Evolutionary conservation across 192 early-diverging fungal species (phyloP), one percentile per base, ranked within the genome.

Genomic region (Neocallimastix lanati): DNA sequence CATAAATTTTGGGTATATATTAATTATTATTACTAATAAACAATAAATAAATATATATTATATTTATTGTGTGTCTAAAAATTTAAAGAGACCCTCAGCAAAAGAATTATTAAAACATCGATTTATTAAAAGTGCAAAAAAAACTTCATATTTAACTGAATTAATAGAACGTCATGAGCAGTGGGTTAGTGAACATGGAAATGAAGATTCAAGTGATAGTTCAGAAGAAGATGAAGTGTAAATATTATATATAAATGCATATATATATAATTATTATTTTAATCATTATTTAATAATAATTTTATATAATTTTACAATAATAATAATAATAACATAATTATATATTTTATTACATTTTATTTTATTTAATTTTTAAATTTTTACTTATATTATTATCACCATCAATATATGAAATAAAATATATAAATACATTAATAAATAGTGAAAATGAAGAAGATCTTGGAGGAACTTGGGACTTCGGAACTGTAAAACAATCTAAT

Each of bases 51-150:
- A n/a, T n/a, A n/a, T n/a, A n/a, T n/a, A n/a, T n/a, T n/a, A n/a
- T n/a, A n/a, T n/a, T n/a, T n/a, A n/a, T n/a, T n/a, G n/a, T n/a
- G n/a, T n/a, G n/a, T n/a, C n/a, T n/a, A n/a, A n/a, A n/a, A 29
- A 77, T 77, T 6, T 29, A 12, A 83, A 95, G 92, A 87, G 96
- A 37, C 95, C 95, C 0, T 89, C 94, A 0, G 96, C 96, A 67
- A 92, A 93, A 81, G 94, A 97, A 76, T 83, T 98, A 38, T 86
- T 94, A 40, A 93, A 93, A 81, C 95, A 98, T 85, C 86, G 89
- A 80, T 98, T 98, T 82, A 92, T 98, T 76, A 85, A 90, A 28
- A 88, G 86, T 38, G 93, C 93, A 7, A 94, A 94, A 83, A 95
- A 95, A 77, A 91, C 91, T 0, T 92, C 93, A 5, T 93, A 93